Conservation (phyloP, 2,329 filamentous ascomycete species). For the Atkinsonella texensis region DNA sequence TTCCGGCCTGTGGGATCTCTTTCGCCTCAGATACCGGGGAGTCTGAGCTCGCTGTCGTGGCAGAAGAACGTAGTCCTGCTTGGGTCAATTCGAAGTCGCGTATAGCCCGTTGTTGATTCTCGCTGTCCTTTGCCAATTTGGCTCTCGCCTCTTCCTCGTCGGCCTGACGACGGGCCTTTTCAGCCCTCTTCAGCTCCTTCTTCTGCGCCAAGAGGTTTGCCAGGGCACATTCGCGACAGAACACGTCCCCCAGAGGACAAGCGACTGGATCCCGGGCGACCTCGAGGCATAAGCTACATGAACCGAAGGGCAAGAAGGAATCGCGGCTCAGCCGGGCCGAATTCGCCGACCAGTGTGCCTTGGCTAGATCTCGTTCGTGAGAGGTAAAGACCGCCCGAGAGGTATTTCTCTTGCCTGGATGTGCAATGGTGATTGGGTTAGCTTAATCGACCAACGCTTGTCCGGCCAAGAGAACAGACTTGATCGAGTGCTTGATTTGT, state of each 20-base stretch:
- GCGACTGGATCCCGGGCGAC: slow-evolving; percentile 72
- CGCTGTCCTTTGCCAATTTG: slow-evolving; percentile 49
- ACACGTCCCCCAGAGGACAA: slow-evolving; percentile 76
- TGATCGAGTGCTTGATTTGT: too few species aligned
- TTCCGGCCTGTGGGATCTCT: slow-evolving; percentile 11
- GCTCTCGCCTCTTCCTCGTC: slow-evolving; percentile 51
- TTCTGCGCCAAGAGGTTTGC: slow-evolving; percentile 83
- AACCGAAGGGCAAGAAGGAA: slow-evolving; percentile 83
- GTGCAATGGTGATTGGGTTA: neutral
- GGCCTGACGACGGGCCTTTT: slow-evolving; percentile 51
- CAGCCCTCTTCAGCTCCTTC: slow-evolving; percentile 77
- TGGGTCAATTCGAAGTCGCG: slow-evolving; percentile 77
- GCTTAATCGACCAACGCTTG: neutral
- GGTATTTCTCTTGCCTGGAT: slow-evolving; percentile 70
- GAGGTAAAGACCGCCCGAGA: slow-evolving; percentile 89
- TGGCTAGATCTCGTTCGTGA: slow-evolving; percentile 74
- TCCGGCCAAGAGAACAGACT: neutral
- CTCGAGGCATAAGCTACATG: slow-evolving; percentile 77
- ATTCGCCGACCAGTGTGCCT: slow-evolving; percentile 68
- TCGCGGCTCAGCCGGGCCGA: slow-evolving; percentile 79
- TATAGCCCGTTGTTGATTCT: slow-evolving; percentile 58
- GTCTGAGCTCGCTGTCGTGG: slow-evolving; percentile 24
- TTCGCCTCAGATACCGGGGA: neutral
- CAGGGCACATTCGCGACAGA: slow-evolving; percentile 90
- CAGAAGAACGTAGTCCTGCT: slow-evolving; percentile 45